These are phyloP conservation scores for Mrakia gelida DNA, from an alignment of 768 basidiomycete species.

Conservation along the genomic window DNA sequence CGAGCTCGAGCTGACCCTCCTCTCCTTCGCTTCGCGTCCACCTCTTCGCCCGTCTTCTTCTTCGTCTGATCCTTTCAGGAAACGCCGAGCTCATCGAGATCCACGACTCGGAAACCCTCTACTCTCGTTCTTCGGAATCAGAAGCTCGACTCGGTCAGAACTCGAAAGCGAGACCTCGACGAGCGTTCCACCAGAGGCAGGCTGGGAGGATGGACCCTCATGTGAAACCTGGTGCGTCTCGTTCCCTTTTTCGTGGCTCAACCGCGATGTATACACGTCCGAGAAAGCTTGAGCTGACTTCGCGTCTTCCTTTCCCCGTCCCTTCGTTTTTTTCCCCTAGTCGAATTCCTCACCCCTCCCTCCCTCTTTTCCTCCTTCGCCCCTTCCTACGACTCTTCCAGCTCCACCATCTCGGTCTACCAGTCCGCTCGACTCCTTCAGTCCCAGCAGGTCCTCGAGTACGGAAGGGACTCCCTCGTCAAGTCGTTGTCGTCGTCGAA, in stretches of 20 bases:
- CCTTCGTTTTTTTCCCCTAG: neutral
- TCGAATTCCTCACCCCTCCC: slow-evolving; percentile 5
- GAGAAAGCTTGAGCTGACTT: too few relatives aligned
- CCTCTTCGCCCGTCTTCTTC: neutral
- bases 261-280: too few relatives aligned
- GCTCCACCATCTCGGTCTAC: slow-evolving; percentile 15
- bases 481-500: neutral
- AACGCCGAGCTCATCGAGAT: slow-evolving; percentile 14
- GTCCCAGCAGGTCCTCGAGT: neutral
- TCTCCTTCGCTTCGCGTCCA: too few relatives aligned
- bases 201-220: neutral
- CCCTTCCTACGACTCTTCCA: slow-evolving; percentile 14
- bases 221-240: neutral
- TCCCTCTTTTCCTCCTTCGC: slow-evolving; percentile 20
- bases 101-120: neutral
- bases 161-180: neutral
- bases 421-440: neutral
- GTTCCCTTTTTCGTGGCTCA: neutral
- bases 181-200: neutral
- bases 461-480: neutral
- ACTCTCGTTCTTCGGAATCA: neutral
- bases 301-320: neutral
- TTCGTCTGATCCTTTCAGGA: neutral
- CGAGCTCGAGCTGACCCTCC: neutral
- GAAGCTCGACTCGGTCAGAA: neutral